Percentiles rank a stretch among this genome's conserved stretches.
Evolutionary conservation across 192 early-diverging fungal species (phyloP).

Genomic region (Mortierella hygrophila): DNA sequence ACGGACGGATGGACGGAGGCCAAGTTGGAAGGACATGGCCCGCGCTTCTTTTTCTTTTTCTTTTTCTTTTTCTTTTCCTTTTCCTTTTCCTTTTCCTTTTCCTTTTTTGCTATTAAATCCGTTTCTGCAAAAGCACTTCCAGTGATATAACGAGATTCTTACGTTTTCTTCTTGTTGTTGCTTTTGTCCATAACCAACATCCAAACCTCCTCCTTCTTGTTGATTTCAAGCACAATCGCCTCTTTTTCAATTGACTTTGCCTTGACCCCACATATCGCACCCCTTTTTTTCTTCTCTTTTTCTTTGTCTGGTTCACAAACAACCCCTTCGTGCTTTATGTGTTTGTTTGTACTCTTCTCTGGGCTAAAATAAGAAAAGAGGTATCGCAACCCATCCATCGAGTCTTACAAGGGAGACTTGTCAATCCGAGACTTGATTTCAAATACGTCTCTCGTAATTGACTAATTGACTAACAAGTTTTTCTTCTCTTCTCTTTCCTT

Average conservation of each 20-base stretch:
- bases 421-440: constrained; percentile 1
- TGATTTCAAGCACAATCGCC: background rate
- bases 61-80: background rate
- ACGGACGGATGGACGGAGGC: background rate
- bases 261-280: background rate
- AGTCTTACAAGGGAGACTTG: background rate
- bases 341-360: background rate
- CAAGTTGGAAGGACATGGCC: background rate
- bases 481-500: background rate
- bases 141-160: background rate
- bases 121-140: background rate
- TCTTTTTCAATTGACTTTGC: background rate
- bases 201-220: background rate
- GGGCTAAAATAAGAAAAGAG: background rate
- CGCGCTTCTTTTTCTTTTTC: background rate
- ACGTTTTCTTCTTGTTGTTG: background rate
- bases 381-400: background rate
- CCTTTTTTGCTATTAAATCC: background rate
- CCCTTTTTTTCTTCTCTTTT: background rate
- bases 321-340: background rate
- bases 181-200: background rate
- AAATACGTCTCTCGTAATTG: background rate
- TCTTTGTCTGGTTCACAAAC: background rate
- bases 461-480: background rate
- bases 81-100: background rate